Base-by-base conservation (phyloP, 805 yeast species). In the Myxozyma kluyveri region DNA sequence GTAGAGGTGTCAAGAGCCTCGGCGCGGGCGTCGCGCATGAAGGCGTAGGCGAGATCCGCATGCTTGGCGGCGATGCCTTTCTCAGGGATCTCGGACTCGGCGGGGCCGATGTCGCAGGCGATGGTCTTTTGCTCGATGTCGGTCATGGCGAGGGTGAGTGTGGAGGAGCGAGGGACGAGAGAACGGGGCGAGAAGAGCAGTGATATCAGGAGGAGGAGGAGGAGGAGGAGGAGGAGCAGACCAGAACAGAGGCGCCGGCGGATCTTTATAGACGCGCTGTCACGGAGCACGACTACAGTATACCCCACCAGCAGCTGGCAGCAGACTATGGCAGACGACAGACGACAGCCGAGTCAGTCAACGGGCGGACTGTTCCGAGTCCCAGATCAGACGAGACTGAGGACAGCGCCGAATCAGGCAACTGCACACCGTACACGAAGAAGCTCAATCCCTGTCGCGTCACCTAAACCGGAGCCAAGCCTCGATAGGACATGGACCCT, bases 31-130 rank as follows among this genome's bases (percentile, higher is more conserved):
- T 41, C 40, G 18, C 22, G 36, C 35, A 47, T 18, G 46, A 47
- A 47, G 36, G 41, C 22, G 46, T 38, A 42, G 5, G 51, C 51
- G 7, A 36, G 18, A 19, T 47, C 51, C 23, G 51, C 45, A 19
- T 41, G 41, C 27, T n/a, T 21, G 37, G 45, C 21, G 2, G 19
- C 17, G 36, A 47, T 29, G 14, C 26, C 29, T 32, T 42, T 42
- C 18, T 42, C 32, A 12, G 39, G 40, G 18, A 35, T 40, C n/a
- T 33, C 46, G 26, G 46, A 37, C 26, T 17, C 45, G 18, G 31
- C 46, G 26, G 46, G 43, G 33, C 23, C 44, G 6, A 43, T 29
- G 33, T 38, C 39, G 39, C 39, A 39, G 10, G 50, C 17, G 36
- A 42, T 42, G n/a, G 45, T 42, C 21, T 24, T 42, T 27, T 32